A percentile compares a stretch with the other conserved stretches of the same genome.
Conservation (phyloP, 2,329 filamentous ascomycete genomes). For the Epichloe sibirici region DNA sequence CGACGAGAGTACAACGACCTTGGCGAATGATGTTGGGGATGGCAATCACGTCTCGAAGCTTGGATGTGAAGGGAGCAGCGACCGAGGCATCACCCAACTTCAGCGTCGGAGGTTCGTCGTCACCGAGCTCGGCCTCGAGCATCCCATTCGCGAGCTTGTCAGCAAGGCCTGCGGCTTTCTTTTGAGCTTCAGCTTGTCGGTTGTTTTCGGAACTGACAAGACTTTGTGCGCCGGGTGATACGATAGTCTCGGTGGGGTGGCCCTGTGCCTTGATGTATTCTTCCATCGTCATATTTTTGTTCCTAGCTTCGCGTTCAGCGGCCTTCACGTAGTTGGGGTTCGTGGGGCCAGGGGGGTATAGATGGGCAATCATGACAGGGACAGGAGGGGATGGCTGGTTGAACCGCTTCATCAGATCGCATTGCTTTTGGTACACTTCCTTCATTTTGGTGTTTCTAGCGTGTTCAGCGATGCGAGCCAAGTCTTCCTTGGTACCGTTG, state of each 20-base stretch:
- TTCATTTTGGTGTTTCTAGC: slow-evolving; percentile 95
- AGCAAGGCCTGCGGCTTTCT: slow-evolving; percentile 65
- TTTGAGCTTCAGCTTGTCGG: slow-evolving; percentile 48
- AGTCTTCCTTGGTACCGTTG: slow-evolving; percentile 85
- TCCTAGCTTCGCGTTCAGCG: slow-evolving; percentile 71
- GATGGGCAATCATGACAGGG: slow-evolving; percentile 80
- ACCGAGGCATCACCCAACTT: slow-evolving; percentile 97
- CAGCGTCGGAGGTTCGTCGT: slow-evolving; percentile 84
- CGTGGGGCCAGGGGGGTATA: slow-evolving; percentile 79
- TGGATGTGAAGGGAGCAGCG: slow-evolving; percentile 93
- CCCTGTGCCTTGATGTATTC: slow-evolving; percentile 43
- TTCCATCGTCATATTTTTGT: slow-evolving; percentile 56
- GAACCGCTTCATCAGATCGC: slow-evolving; percentile 83
- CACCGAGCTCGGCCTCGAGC: slow-evolving; percentile 82
- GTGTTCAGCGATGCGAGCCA: slow-evolving; percentile 86
- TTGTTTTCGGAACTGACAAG: slow-evolving; percentile 21
- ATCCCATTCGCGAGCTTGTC: slow-evolving; percentile 78
- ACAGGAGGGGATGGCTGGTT: slow-evolving; percentile 89
- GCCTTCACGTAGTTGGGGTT: slow-evolving; percentile 96
- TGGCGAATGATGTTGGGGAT: slow-evolving; percentile 98
- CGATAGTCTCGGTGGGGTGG: slow-evolving; percentile 48
- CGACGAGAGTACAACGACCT: slow-evolving; percentile 91
- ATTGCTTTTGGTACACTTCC: slow-evolving; percentile 95
- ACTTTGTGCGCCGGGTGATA: slow-evolving; percentile 52
- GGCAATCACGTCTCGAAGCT: slow-evolving; percentile 90